These are phyloP conservation scores for Fennellomyces sp. DNA, from an alignment of 371 early-diverging fungal genomes.

Conservation along the genomic window DNA sequence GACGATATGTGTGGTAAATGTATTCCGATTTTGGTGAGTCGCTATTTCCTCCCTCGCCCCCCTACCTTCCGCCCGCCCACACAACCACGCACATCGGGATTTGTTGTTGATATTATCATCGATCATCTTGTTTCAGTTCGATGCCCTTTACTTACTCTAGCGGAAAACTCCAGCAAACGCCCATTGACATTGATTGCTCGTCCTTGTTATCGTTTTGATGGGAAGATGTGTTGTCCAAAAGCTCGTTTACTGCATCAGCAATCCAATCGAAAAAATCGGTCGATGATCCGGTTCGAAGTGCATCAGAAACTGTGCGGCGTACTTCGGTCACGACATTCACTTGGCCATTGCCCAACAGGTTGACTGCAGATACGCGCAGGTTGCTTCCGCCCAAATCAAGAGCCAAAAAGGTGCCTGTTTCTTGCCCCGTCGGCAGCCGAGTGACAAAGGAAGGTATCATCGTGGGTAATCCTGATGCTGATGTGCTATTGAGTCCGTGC, in stretches of 20 bases:
- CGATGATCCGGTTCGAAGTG: slow-evolving; percentile 66
- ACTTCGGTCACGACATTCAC: slow-evolving; percentile 63
- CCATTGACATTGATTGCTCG: slow-evolving; percentile 33
- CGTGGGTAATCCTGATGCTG: slow-evolving; percentile 51
- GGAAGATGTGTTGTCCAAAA: slow-evolving; percentile 13
- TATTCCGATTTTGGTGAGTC: not conserved
- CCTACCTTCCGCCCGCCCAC: not conserved
- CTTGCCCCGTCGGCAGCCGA: slow-evolving; percentile 77
- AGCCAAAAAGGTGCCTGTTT: slow-evolving; percentile 82
- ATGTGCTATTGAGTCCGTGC: slow-evolving; percentile 37
- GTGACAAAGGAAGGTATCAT: slow-evolving; percentile 84
- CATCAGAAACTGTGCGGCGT: slow-evolving; percentile 63
- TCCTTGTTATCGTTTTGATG: slow-evolving; percentile 15
- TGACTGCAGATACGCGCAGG: slow-evolving; percentile 80
- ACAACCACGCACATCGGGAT: not conserved
- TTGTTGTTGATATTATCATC: not conserved
- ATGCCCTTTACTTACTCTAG: slow-evolving; percentile 32
- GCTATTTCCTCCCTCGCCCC: not conserved
- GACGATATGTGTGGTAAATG: not conserved
- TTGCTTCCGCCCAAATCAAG: slow-evolving; percentile 92
- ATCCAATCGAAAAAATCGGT: slow-evolving; percentile 87
- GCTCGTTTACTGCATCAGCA: slow-evolving; percentile 59
- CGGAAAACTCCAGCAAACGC: slow-evolving; percentile 56
- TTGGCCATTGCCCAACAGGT: slow-evolving; percentile 69
- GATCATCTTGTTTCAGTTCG: not conserved